Evolutionary conservation across 441 rosid species (phyloP), one percentile per base, ranked within the genome.

Genomic region (Erodium chrysanthum): DNA sequence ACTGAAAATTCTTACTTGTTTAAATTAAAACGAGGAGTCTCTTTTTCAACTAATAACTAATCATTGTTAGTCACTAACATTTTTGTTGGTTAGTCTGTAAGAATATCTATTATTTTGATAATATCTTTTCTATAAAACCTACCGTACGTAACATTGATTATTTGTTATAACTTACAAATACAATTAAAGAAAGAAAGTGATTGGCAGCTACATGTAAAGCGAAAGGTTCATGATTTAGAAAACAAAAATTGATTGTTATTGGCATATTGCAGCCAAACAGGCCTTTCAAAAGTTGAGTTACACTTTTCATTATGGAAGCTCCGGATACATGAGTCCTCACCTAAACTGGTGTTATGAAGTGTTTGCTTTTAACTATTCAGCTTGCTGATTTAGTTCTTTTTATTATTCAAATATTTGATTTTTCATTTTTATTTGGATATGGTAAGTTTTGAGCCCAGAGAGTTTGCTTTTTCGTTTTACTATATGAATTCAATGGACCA

Each of bases 401-500:
- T 9, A 42, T 10, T 42, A 8, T 8, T 48, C 6, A 48, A 14
- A 48, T 14, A 14, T 48, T 14, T n/a, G 18, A 48, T 48, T 14
- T 48, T 48, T 48, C 18, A 5, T 42, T 48, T 48, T 14, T 5
- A 48, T 48, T 12, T 14, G 5, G 18, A 48, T 48, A 48, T 14
- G 17, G 4, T 48, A 48, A 14, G 54, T 48, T 48, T 48, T 48
- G 20, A n/a, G n/a, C 17, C 18, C 17, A 46, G 15, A 12, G 15
- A 12, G 15, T 46, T 1, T 11, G 10, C 2, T 42, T 42, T 42
- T 14, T 7, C 48, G n/a, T 42, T 42, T 42, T 48, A 48, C 17
- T 6, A 48, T 14, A 12, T 40, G 75, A 69, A 74, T 79, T 61
- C 40, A 68, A 44, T 69, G 77, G 69, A 68, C 65, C 58, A 29